Conservation (phyloP, 2,329 filamentous ascomycete species). For the Aspergillus pseudoglaucus region DNA sequence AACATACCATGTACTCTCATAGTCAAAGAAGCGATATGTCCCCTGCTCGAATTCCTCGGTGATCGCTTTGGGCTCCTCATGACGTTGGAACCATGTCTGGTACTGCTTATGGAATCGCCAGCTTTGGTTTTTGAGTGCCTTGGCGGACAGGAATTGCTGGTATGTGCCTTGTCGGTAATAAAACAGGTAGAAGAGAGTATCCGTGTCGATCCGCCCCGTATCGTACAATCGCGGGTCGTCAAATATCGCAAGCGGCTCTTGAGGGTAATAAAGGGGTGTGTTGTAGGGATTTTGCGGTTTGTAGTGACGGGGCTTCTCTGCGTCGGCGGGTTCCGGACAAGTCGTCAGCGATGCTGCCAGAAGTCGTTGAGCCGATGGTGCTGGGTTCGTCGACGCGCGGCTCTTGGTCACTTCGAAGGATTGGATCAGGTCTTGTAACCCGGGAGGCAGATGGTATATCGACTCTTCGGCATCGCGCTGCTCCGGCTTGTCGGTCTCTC, state of each 20-base stretch:
- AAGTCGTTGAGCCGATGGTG: constrained; percentile 65
- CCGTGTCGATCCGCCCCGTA: constrained; percentile 72
- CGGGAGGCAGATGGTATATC: constrained; percentile 85
- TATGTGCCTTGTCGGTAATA: constrained; percentile 97
- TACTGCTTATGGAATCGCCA: constrained; percentile 99
- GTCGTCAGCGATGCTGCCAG: constrained; percentile 67
- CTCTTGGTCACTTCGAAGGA: constrained; percentile 81
- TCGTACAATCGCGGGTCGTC: constrained; percentile 83
- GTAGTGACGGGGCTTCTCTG: constrained; percentile 77
- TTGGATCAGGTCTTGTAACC: constrained; percentile 81
- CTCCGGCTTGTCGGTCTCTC: constrained; percentile 43
- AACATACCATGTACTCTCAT: constrained; percentile 93
- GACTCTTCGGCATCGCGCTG: constrained; percentile 62
- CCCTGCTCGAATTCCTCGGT: constrained; percentile 98
- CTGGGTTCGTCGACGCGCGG: constrained; percentile 53
- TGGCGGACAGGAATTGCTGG: constrained; percentile 90
- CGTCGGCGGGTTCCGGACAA: constrained; percentile 69
- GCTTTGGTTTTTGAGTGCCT: constrained; percentile 95
- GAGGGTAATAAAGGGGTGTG: constrained; percentile 77
- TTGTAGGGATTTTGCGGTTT: constrained; percentile 74
- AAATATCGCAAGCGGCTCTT: constrained; percentile 85
- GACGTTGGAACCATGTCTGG: constrained; percentile 97
- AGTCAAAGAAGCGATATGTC: constrained; percentile 98
- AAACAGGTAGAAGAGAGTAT: constrained; percentile 97
- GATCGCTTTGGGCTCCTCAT: constrained; percentile 97